Base-by-base conservation (phyloP, 768 basidiomycete genomes). In the Phaffia australis region DNA sequence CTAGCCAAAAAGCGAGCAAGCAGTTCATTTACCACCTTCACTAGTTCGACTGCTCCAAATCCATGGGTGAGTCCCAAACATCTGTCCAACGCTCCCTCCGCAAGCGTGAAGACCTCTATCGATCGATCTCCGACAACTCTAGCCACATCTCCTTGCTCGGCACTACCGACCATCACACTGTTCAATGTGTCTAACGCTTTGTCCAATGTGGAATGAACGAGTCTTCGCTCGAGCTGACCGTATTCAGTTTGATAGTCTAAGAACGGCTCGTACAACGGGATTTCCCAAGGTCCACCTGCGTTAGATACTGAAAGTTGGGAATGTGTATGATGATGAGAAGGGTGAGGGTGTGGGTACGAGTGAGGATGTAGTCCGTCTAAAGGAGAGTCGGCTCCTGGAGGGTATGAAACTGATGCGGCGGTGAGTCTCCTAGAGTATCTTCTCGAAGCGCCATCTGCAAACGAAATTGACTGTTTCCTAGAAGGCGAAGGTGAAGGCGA, bases 241-340 rank as follows among this genome's bases (percentile, higher is more conserved):
- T 97, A 97, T 64, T 93, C 87, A 21, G 83, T 79, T 71, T 98
- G 94, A 69, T 87, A 86, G 71, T 93, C 88, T 29, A 94, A 81
- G 78, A 97, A 98, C 1, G 94, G 90, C 74, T 93, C 91, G 74
- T 92, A 95, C 19, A 99, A 79, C 60, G 87, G 85, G 64, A 85
- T 86, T 72, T 97, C 91, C 95, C 95, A 98, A 23, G 69, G 60
- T n/a, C 64, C 49, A 48, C 65, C 69, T 42, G 29, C 50, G 11
- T 55, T 27, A 23, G 60, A 42, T 42, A 42, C 35, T 11, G 35
- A 42, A 42, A 42, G 35, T 11, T 66, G 16, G 56, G 60, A 27
- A 46, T 72, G 14, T 49, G 64, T 69, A 32, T 67, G 70, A 69
- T 76, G 73, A 59, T 75, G 72, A 65, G 77, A 75, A 51, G 77